Percentiles rank a stretch among this genome's conserved stretches.
phyloP scores from a whole-genome alignment of 2,329 filamentous ascomycete species.

The Cladosporium velox region DNA sequence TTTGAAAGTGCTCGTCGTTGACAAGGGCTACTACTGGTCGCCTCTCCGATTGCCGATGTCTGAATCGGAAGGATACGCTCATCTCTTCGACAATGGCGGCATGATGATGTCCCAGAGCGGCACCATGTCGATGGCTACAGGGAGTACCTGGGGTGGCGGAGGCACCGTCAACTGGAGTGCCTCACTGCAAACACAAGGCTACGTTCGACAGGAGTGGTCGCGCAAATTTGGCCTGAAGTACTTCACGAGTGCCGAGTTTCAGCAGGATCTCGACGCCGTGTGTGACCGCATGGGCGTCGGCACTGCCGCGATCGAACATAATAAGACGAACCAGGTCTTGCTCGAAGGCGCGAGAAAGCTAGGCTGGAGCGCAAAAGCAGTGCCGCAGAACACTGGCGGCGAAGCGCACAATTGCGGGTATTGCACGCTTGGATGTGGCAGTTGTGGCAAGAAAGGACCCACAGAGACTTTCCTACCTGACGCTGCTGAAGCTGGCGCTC shows the following conservation, averaged over 20 bases:
- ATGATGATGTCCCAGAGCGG: slow-evolving; percentile 54
- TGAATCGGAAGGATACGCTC: slow-evolving; percentile 58
- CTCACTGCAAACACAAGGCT: slow-evolving; percentile 68
- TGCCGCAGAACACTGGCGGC: slow-evolving; percentile 79
- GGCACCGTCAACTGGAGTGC: slow-evolving; percentile 86
- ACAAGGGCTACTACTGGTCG: slow-evolving; percentile 77
- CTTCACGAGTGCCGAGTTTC: slow-evolving; percentile 72
- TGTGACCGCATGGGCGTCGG: slow-evolving; percentile 77
- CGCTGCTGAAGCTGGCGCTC: slow-evolving; percentile 73
- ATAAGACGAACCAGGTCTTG: slow-evolving; percentile 69
- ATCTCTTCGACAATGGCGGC: slow-evolving; percentile 72
- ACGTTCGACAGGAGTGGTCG: slow-evolving; percentile 81
- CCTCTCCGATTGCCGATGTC: slow-evolving; percentile 74
- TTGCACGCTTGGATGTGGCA: slow-evolving; percentile 61
- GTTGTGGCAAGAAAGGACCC: slow-evolving; percentile 76
- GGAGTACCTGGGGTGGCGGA: slow-evolving; percentile 79
- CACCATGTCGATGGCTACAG: slow-evolving; percentile 63
- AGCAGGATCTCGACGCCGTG: slow-evolving; percentile 76
- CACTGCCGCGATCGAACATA: slow-evolving; percentile 67
- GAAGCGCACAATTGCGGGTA: slow-evolving; percentile 71
- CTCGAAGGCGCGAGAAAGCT: slow-evolving; percentile 73
- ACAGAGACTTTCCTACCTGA: slow-evolving; percentile 76
- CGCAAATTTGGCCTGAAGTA: slow-evolving; percentile 64
- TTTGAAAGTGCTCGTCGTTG: slow-evolving; percentile 74
- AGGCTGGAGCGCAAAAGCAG: slow-evolving; percentile 67